Percentiles rank a stretch among this genome's conserved stretches.
Conservation (phyloP, 2,329 filamentous ascomycete species). For the Clathrospora elynae region DNA sequence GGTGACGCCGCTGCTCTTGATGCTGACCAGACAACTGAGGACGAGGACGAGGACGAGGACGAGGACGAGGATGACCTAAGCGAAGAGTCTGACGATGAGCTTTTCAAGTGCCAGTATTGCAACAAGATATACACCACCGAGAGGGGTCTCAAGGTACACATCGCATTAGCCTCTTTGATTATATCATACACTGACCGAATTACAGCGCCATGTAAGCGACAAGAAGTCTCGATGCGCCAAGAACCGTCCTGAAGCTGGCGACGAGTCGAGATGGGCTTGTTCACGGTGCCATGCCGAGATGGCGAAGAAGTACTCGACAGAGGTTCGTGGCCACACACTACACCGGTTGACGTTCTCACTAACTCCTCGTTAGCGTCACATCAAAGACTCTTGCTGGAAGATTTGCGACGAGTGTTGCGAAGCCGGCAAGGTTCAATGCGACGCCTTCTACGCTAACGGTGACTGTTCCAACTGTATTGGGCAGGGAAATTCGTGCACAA, state of each 20-base stretch:
- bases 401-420: constrained; percentile 23
- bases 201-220: constrained; percentile 8
- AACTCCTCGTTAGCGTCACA: constrained; percentile 5
- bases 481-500: constrained; percentile 11
- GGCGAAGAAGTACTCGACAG: constrained; percentile 6
- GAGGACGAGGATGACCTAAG: too few relatives aligned
- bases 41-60: too few relatives aligned
- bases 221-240: constrained; percentile 6
- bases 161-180: too few relatives aligned
- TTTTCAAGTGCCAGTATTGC: constrained; percentile 4
- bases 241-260: background rate
- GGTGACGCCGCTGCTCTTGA: too few relatives aligned
- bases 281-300: constrained; percentile 11
- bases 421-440: constrained; percentile 4
- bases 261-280: constrained; percentile 7
- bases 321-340: background rate
- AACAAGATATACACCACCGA: constrained; percentile 4
- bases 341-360: background rate
- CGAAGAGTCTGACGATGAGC: background rate
- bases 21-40: too few relatives aligned
- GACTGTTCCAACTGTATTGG: constrained; percentile 14
- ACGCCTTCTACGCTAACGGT: constrained; percentile 6
- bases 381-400: constrained; percentile 19
- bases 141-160: constrained; percentile 1
- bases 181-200: background rate